Conservation (phyloP, 148 eudicot genomes). For the Beta vulgaris region DNA sequence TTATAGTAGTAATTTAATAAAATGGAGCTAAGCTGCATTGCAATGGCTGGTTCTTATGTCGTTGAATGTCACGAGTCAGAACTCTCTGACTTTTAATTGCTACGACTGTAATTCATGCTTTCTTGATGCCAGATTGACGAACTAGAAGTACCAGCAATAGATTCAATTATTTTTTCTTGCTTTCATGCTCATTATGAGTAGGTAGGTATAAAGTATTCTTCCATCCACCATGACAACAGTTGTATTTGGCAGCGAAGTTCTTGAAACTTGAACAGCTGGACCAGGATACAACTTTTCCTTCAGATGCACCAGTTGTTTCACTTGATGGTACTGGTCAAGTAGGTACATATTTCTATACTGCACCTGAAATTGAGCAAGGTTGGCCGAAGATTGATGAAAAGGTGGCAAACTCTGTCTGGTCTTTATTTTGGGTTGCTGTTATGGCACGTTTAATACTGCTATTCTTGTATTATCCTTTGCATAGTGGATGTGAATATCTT, state of each 20-base stretch:
- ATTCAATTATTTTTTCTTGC: background rate
- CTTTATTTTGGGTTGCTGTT: background rate
- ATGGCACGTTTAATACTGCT: background rate
- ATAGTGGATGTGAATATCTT: conserved; percentile 15
- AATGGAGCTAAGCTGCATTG: background rate
- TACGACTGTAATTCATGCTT: background rate
- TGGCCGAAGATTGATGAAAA: conserved; percentile 98
- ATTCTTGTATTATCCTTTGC: background rate
- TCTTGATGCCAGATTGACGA: background rate
- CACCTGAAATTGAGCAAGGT: conserved; percentile 97
- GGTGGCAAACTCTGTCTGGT: conserved; percentile 38
- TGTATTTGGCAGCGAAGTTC: conserved; percentile 72
- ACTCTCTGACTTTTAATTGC: background rate
- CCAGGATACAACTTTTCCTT: conserved; percentile 60
- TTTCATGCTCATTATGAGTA: background rate
- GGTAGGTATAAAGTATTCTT: background rate
- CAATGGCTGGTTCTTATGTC: background rate
- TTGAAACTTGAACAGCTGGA: conserved; percentile 89
- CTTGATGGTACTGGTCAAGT: conserved; percentile 89
- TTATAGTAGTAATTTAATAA: too few species aligned
- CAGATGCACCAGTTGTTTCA: conserved; percentile 73
- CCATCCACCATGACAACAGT: conserved; percentile 6
- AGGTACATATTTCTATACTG: conserved; percentile 94
- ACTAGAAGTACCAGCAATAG: background rate
- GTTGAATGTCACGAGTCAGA: background rate